These are phyloP conservation scores for Didymella sp. DNA, from an alignment of 2,329 filamentous ascomycete genomes.

Conservation along the genomic window DNA sequence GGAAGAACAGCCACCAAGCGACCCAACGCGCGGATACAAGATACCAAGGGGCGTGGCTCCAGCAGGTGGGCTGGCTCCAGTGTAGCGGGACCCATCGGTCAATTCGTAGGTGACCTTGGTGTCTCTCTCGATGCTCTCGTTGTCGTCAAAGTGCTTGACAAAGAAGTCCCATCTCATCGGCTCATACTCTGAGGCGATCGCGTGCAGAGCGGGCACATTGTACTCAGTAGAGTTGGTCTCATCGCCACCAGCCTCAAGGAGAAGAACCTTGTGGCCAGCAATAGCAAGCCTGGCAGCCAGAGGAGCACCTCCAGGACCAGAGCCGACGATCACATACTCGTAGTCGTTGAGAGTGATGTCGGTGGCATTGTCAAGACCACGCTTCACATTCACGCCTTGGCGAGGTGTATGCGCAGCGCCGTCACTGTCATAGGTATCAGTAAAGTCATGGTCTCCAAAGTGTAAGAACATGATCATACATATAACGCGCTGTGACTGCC, in stretches of 20 bases:
- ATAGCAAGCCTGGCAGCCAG: conserved; percentile 64
- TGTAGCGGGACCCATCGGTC: conserved; percentile 52
- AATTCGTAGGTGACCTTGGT: conserved; percentile 60
- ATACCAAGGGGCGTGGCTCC: conserved; percentile 60
- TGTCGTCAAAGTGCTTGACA: conserved; percentile 64
- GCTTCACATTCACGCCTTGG: conserved; percentile 29
- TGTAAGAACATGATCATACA: conserved; percentile 16
- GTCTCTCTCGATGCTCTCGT: conserved; percentile 59
- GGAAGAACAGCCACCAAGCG: conserved; percentile 63
- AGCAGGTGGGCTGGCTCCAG: conserved; percentile 59
- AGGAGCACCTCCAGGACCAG: conserved; percentile 65
- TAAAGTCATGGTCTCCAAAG: neutral
- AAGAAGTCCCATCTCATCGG: conserved; percentile 67
- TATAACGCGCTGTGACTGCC: conserved; percentile 19
- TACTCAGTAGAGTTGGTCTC: conserved; percentile 57
- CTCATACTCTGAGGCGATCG: conserved; percentile 61
- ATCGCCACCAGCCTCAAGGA: conserved; percentile 66
- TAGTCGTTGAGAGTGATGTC: conserved; percentile 48
- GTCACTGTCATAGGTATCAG: conserved; percentile 22
- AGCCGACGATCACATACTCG: conserved; percentile 68
- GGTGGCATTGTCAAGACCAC: conserved; percentile 19
- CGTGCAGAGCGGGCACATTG: conserved; percentile 60
- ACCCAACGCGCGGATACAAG: conserved; percentile 63
- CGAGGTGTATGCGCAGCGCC: conserved; percentile 32
- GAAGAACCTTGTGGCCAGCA: conserved; percentile 63